These are phyloP conservation scores for Venturia effusa DNA, from an alignment of 2,329 filamentous ascomycete genomes.

Conservation along the genomic window DNA sequence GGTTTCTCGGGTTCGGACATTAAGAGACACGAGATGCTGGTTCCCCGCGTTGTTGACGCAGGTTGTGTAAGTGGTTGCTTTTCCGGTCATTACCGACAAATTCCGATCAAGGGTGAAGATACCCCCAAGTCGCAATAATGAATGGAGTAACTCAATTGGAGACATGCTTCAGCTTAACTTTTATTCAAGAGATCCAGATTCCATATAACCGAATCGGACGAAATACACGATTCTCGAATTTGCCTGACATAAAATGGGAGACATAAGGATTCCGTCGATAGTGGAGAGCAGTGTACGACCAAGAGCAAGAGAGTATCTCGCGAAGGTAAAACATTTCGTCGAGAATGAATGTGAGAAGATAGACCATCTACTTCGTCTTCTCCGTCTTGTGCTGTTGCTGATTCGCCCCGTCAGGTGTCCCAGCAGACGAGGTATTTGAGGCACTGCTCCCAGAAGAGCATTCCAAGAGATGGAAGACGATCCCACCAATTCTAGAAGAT, in stretches of 20 bases:
- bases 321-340: conserved; percentile 80
- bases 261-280: conserved; percentile 2
- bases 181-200: not conserved
- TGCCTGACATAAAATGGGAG: not conserved
- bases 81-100: not conserved
- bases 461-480: conserved; percentile 63
- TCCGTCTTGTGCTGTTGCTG: not conserved
- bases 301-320: conserved; percentile 1
- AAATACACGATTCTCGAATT: not conserved
- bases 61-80: not conserved
- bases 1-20: no score
- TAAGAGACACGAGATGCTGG: not conserved
- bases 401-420: conserved; percentile 25
- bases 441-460: conserved; percentile 59
- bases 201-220: no score
- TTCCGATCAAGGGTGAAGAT: not conserved
- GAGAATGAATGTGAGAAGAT: conserved; percentile 63
- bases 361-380: no score
- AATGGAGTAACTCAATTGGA: not conserved
- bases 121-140: not conserved
- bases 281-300: conserved; percentile 1
- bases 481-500: conserved; percentile 75
- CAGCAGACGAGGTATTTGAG: conserved; percentile 66
- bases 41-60: not conserved
- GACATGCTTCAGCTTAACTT: not conserved